These are phyloP conservation scores for Colletotrichum musicola DNA, from an alignment of 2,329 filamentous ascomycete genomes.

Conservation along the genomic window DNA sequence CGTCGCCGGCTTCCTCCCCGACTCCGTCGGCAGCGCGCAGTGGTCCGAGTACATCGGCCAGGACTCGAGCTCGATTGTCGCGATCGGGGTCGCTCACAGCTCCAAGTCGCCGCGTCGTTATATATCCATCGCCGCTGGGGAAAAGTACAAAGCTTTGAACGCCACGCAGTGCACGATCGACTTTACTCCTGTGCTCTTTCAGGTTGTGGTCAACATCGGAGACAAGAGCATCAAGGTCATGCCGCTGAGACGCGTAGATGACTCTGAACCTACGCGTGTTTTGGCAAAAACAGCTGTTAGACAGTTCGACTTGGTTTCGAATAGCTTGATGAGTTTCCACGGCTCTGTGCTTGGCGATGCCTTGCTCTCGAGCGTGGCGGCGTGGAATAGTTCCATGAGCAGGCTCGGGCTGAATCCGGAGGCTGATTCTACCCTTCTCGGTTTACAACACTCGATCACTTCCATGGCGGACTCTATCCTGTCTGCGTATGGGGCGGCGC, in stretches of 20 bases:
- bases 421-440: slow-evolving; percentile 24
- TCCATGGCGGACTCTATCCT: slow-evolving; percentile 44
- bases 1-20: slow-evolving; percentile 20
- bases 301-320: slow-evolving; percentile 51
- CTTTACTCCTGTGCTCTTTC: slow-evolving; percentile 46
- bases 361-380: slow-evolving; percentile 48
- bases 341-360: slow-evolving; percentile 51
- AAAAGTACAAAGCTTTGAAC: slow-evolving; percentile 47
- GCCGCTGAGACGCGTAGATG: slow-evolving; percentile 36
- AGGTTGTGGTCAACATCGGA: slow-evolving; percentile 46
- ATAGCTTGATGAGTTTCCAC: slow-evolving; percentile 52
- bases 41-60: slow-evolving; percentile 49
- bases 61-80: slow-evolving; percentile 45
- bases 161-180: slow-evolving; percentile 48
- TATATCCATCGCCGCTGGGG: slow-evolving; percentile 47
- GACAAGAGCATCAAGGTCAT: slow-evolving; percentile 46
- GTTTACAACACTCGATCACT: slow-evolving; percentile 38
- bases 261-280: slow-evolving; percentile 46
- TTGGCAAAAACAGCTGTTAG: slow-evolving; percentile 46
- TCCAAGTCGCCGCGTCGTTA: slow-evolving; percentile 42
- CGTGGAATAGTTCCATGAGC: slow-evolving; percentile 28
- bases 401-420: slow-evolving; percentile 9
- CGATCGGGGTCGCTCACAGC: slow-evolving; percentile 47
- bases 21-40: slow-evolving; percentile 39
- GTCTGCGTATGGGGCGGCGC: slow-evolving; percentile 47